Evolutionary conservation across 208 protist species (phyloP), one percentile per base, ranked within the genome.

Genomic region (Endotrypanum monterogeii): DNA sequence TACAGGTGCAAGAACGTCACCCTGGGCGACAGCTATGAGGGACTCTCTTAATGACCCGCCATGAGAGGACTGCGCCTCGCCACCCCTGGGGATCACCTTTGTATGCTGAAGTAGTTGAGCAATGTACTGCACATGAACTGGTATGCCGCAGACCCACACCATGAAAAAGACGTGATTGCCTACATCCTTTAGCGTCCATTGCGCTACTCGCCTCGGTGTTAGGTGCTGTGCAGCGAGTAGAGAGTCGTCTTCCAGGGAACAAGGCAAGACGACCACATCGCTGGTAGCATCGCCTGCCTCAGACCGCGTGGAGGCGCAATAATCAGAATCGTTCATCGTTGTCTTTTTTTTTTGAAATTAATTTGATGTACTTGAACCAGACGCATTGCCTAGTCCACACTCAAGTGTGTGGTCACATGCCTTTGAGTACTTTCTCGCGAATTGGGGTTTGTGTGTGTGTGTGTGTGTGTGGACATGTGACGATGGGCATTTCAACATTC

Each of bases 71-170:
- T 62, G 7, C 52, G 70, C 73, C 20, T 37, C 23, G 35, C 58
- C 35, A n/a, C 35, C 1, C 30, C 56, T 2, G 52, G 54, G 1
- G 63, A 23, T 60, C 51, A 82, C 68, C 0, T 52, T 35, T 16
- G 73, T 75, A 61, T 79, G 79, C 37, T 67, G 54, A 3, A 93
- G 81, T 8, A 96, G 61, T 1, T 83, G 73, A 1, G 71, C 67
- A 20, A 91, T 82, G 78, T 93, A 91, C 0, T 77, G 83, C 41
- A 78, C 54, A 60, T 96, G 89, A 30, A 92, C 71, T 0, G 91
- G 87, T 8, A 94, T 65, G 35, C 86, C 83, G 60, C 86, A 96
- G 0, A 90, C 74, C 87, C 86, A 94, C 41, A 89, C 83, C 20
- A 89, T 44, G 61, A 89, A 72, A 60, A 94, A 91, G 50, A 96